Base-by-base conservation (phyloP, 495 filamentous ascomycete species). In the Lophiotrema nucula region DNA sequence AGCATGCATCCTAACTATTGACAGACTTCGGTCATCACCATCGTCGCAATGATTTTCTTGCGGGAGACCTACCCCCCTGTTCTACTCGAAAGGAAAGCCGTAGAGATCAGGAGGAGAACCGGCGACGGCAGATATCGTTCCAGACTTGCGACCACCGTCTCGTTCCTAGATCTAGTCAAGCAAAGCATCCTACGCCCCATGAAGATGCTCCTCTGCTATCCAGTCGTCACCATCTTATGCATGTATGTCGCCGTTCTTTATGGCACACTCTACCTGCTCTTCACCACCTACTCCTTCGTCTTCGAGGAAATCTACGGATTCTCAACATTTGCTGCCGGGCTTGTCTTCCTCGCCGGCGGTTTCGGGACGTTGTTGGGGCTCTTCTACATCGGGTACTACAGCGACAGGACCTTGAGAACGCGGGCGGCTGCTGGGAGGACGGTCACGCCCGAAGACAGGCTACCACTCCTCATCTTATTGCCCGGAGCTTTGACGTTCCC, bases 11-110 rank as follows among this genome's bases (percentile, higher is more conserved):
- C n/a, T n/a, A n/a, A n/a, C n/a, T n/a, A n/a, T 22, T n/a, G n/a
- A n/a, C n/a, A n/a, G n/a, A n/a, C n/a, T n/a, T n/a, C n/a, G n/a
- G 22, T 72, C 16, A 56, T 79, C 26, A 66, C 74, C 0, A 24
- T 69, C 1, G 62, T 70, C 0, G 77, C 79, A 28, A 73, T 79
- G 55, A 28, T 81, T 11, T 69, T 83, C 35, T 80, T 76, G 47
- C 66, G 69, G 0, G 83, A 87, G 58, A 81, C 81, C 0, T 81
- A 84, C 67, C 74, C 74, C 1, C 63, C 66, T 10, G 71, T 82
- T 13, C 65, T 87, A 2, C 76, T 87, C 5, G 56, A 70, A 12
- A 69, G 76, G 28, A 85, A 84, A 57, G 77, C 77, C 0, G 47
- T 58, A 11, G 69, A 66, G 0, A 65, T 82, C 0, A 49, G 42